Base-by-base conservation (phyloP, 2,329 filamentous ascomycete genomes). In the Arachnomyces sp. region DNA sequence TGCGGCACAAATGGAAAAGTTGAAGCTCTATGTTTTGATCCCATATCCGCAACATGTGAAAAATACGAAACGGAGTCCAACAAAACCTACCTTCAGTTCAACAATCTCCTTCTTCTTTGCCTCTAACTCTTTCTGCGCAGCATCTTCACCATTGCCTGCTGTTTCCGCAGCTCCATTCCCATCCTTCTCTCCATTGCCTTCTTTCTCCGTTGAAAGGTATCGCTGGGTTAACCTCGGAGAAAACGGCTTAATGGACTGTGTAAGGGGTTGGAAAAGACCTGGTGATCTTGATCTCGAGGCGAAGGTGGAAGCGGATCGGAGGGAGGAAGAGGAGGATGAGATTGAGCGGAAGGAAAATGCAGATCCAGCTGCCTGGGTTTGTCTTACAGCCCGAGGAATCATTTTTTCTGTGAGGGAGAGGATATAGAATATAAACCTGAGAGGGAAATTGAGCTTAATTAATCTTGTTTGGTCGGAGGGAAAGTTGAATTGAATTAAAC, bases 81-180 rank as follows among this genome's bases (percentile, higher is more conserved):
- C 30, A 28, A 28, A 32, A 48, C 57, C 41, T 69, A 95, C 90
- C 81, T 95, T 96, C 66, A 93, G 76, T 36, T 95, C 88, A 47
- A 84, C 59, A 32, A 78, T 73, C 62, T 88, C 83, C 64, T 77
- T 80, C 53, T 82, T 78, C 65, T 84, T 84, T 44, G 76, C 72
- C 61, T 86, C 82, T 4, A 87, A 61, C 63, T 86, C 78, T 62
- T 80, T 80, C 61, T 77, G 75, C 34, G 76, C 42, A 38, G 71
- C 64, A 43, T 71, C 70, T 55, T 69, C 67, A 50, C 62, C 52
- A 25, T 56, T 53, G 17, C 56, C 55, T n/a, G 57, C 52, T 42
- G 61, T 62, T 48, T 67, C 62, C 18, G 63, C 57, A 45, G 68
- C 66, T 40, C 62, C 52, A 47, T 67, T 61, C 54, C 68, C 61